phyloP scores from a whole-genome alignment of 2,329 filamentous ascomycete genomes.

The Alternaria sp. region DNA sequence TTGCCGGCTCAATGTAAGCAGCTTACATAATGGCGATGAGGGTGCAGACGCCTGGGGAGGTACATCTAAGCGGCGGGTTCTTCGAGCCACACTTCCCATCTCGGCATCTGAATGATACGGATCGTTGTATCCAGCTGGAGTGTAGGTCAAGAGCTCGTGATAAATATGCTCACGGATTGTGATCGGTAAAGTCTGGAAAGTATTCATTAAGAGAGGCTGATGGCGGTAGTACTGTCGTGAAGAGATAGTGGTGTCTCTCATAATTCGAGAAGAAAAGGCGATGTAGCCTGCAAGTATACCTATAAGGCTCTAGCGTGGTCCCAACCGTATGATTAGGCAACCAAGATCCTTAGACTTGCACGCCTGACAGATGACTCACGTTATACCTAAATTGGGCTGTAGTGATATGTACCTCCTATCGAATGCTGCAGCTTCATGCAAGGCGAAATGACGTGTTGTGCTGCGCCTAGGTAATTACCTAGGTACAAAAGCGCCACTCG shows the following conservation, averaged over 20 bases:
- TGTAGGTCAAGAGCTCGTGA: slow-evolving; percentile 4
- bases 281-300: neutral
- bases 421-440: neutral
- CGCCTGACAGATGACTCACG: neutral
- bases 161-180: slow-evolving; percentile 10
- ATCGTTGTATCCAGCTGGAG: neutral
- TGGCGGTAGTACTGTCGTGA: neutral
- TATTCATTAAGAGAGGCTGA: neutral
- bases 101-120: neutral
- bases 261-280: neutral
- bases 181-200: neutral
- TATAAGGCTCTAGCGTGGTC: slow-evolving; percentile 44
- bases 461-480: neutral
- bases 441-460: neutral
- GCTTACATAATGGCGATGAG: slow-evolving; percentile 6
- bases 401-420: neutral
- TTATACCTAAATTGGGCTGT: neutral
- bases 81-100: neutral
- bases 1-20: slow-evolving; percentile 5
- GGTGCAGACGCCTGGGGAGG: neutral
- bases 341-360: neutral
- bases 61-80: neutral
- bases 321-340: slow-evolving; percentile 4
- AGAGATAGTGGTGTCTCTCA: neutral
- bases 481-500: slow-evolving; percentile 4